Evolutionary conservation across 139 green algal genomes (phyloP).

Genomic region (Chlorella sp.): DNA sequence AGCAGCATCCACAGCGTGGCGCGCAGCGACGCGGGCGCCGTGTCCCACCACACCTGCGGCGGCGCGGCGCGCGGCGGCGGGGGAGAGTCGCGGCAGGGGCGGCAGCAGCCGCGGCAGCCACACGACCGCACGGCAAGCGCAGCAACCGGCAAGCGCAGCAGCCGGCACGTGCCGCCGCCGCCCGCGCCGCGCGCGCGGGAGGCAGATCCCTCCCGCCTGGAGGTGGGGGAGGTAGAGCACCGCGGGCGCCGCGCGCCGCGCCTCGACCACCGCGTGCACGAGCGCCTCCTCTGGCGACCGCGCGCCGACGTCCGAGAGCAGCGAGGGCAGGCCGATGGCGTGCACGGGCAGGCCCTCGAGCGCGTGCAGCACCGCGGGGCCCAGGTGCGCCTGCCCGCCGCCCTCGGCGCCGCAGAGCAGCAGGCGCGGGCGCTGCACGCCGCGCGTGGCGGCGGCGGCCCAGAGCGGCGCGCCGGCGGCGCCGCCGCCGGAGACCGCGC

Average conservation of each 20-base stretch:
- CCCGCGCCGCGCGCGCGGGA: not conserved
- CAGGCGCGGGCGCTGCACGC: conserved; percentile 58
- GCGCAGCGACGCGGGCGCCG: conserved; percentile 68
- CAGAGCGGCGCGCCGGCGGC: not conserved
- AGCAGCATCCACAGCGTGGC: conserved; percentile 81
- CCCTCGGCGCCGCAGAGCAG: conserved; percentile 69
- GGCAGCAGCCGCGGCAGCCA: no score
- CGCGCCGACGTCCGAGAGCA: conserved; percentile 72
- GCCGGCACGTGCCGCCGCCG: not conserved
- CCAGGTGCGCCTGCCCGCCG: conserved; percentile 67
- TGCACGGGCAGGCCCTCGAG: conserved; percentile 86
- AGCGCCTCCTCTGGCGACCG: conserved; percentile 87
- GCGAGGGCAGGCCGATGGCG: conserved; percentile 74
- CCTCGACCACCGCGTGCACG: conserved; percentile 84
- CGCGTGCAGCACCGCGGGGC: conserved; percentile 77
- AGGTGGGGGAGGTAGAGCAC: conserved; percentile 91
- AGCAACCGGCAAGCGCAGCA: not conserved
- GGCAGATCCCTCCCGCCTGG: conserved; percentile 36
- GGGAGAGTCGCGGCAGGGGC: no score
- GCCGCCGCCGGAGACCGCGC: not conserved
- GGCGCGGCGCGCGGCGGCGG: no score
- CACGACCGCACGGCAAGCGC: not conserved
- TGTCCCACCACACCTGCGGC: conserved; percentile 65
- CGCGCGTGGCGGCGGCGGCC: conserved; percentile 8
- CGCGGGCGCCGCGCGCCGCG: conserved; percentile 74